Evolutionary conservation across 1,284 basidiomycete species (phyloP), one percentile per base, ranked within the genome.

Genomic region (Lignosus rhinocerotis): DNA sequence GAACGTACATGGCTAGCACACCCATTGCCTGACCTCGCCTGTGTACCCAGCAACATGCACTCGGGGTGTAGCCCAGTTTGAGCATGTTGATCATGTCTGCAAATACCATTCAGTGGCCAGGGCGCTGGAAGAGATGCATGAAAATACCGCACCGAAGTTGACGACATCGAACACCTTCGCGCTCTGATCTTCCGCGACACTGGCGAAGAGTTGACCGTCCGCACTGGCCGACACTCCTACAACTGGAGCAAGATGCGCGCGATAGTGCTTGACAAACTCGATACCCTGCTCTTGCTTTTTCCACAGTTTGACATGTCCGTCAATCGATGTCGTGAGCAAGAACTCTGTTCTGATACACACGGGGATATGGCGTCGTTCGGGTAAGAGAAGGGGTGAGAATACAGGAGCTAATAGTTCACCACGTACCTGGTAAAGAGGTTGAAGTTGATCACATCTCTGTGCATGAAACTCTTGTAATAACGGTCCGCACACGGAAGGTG

Each of bases 41-140:
- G 73, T 98, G 96, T 4, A 98, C 89, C 96, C 96, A 99, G 70
- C 92, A 94, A 69, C 92, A 94, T 3, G 92, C 81, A 64, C 89
- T 87, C 7, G 96, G 96, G 16, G 80, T 84, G 70, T 86, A 98
- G 0, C 84, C 87, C 51, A 99, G 78, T 69, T 94, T 93, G 62
- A 99, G 84, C 77, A 98, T 98, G 73, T 98, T 99, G 73, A 99
- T 99, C 92, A 99, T 97, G 73, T 99, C 95, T 97, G 36, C 16
- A 10, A 39, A 38, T 11, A 10, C 9, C 25, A n/a, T 5, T n/a
- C 38, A 25, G 12, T 21, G 31, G 3, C 38, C 25, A 5, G n/a
- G 1, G 9, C 52, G 8, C 34, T 19, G 45, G 45, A 16, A 44
- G 2, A 4, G 9, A 31, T 11, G 1, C 6, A 41, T 10, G 17